Conservation (phyloP, 2,329 filamentous ascomycete species). For the Sporothrix protearum region DNA sequence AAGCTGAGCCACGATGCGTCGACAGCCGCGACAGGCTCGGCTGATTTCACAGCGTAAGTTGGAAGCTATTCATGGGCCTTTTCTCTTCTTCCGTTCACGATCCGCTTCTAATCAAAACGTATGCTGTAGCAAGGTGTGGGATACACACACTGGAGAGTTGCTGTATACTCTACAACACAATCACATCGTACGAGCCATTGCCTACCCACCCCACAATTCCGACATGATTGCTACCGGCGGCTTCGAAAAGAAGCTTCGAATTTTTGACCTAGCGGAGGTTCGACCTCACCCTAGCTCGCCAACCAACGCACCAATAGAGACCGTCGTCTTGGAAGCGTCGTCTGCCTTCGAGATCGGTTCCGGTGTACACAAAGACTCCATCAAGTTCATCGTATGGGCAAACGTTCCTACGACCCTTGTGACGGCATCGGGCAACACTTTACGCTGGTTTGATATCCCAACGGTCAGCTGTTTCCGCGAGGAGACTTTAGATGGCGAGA, state of each 20-base stretch:
- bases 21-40: constrained; percentile 87
- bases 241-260: constrained; percentile 91
- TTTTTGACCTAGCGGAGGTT: constrained; percentile 77
- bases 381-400: constrained; percentile 96
- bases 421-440: constrained; percentile 85
- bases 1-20: constrained; percentile 83
- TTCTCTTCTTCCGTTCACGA: not conserved
- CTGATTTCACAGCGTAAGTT: constrained; percentile 87
- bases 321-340: constrained; percentile 54
- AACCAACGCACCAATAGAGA: constrained; percentile 35
- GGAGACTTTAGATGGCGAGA: constrained; percentile 74
- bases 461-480: constrained; percentile 71
- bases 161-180: constrained; percentile 84
- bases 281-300: constrained; percentile 39
- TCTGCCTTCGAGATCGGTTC: constrained; percentile 81
- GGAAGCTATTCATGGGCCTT: too few species aligned
- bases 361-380: constrained; percentile 77
- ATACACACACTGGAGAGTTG: constrained; percentile 89
- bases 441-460: constrained; percentile 92
- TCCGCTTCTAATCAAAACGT: not conserved
- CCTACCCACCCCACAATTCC: constrained; percentile 76
- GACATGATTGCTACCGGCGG: constrained; percentile 91
- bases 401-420: constrained; percentile 82
- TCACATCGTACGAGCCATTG: constrained; percentile 91
- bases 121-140: constrained; percentile 79